phyloP scores from a whole-genome alignment of 768 basidiomycete genomes.

The Lactarius hatsudake region DNA sequence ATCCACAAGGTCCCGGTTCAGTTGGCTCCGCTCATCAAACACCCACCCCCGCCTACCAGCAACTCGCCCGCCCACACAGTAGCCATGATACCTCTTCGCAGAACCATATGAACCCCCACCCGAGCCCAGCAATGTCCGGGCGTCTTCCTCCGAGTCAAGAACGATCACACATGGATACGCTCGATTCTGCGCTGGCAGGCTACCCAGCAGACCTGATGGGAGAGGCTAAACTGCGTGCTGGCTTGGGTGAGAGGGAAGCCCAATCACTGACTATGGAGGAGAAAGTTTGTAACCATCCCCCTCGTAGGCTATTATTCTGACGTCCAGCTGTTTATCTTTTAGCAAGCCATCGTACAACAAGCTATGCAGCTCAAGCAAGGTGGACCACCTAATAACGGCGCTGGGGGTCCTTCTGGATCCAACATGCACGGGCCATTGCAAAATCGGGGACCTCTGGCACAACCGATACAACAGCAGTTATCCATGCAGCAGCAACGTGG shows the following conservation, averaged over 20 bases:
- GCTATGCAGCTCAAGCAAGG: slow-evolving; percentile 17
- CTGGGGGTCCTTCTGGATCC: slow-evolving; percentile 42
- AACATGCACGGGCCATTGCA: slow-evolving; percentile 36
- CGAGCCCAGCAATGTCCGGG: slow-evolving; percentile 54
- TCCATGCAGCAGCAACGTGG: slow-evolving; percentile 46
- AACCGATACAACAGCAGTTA: slow-evolving; percentile 30
- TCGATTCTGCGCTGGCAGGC: slow-evolving; percentile 44
- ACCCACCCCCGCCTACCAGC: slow-evolving; percentile 44
- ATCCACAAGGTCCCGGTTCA: slow-evolving; percentile 40
- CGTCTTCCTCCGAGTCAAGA: slow-evolving; percentile 43
- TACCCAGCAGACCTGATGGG: slow-evolving; percentile 40
- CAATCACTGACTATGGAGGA: slow-evolving; percentile 46
- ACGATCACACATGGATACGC: slow-evolving; percentile 25
- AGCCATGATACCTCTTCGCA: slow-evolving; percentile 46
- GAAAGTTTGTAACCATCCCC: slow-evolving; percentile 46
- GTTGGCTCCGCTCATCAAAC: slow-evolving; percentile 35
- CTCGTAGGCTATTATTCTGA: not conserved
- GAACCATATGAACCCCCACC: slow-evolving; percentile 42
- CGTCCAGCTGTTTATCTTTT: slow-evolving; percentile 9
- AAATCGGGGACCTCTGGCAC: slow-evolving; percentile 31
- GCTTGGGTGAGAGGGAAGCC: slow-evolving; percentile 47
- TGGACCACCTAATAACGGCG: slow-evolving; percentile 40
- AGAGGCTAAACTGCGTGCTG: slow-evolving; percentile 43
- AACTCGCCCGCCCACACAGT: slow-evolving; percentile 55
- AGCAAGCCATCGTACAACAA: slow-evolving; percentile 39